Evolutionary conservation across 345 rosid genomes (phyloP).

Genomic region (Luvunga scandens): DNA sequence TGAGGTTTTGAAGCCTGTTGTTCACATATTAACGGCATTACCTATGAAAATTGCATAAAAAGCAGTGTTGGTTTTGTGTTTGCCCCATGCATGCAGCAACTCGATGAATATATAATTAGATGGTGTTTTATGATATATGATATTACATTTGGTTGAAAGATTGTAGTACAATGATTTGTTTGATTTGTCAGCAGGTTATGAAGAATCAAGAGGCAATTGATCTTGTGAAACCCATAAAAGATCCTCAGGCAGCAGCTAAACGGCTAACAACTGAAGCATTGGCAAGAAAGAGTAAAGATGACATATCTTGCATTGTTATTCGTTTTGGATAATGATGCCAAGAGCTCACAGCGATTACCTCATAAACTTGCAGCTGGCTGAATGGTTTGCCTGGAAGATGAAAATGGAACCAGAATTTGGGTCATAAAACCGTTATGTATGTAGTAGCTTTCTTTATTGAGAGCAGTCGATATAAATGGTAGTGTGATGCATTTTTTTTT

Average conservation of each 20-base stretch:
- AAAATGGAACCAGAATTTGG: constrained; percentile 9
- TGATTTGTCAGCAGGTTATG: constrained; percentile 34
- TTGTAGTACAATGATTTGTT: constrained; percentile 1
- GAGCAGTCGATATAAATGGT: background rate
- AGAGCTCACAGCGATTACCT: background rate
- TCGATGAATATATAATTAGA: background rate
- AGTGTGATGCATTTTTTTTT: constrained; percentile 25
- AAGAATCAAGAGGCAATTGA: constrained; percentile 46
- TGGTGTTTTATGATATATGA: background rate
- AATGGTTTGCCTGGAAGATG: constrained; percentile 13
- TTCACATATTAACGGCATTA: background rate
- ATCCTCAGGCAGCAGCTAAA: constrained; percentile 57
- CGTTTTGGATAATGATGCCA: constrained; percentile 39
- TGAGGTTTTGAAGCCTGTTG: background rate
- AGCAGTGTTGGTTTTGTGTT: background rate
- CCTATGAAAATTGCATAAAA: background rate
- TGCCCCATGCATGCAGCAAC: background rate
- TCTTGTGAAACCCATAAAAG: constrained; percentile 43
- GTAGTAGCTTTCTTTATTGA: constrained; percentile 6
- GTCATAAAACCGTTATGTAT: constrained; percentile 13
- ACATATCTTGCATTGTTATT: constrained; percentile 58
- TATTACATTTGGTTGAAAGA: background rate
- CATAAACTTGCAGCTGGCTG: constrained; percentile 9
- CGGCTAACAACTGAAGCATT: constrained; percentile 51
- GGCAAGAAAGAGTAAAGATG: constrained; percentile 58